Evolutionary conservation across 1,284 basidiomycete species (phyloP).

Genomic region (Ustilago curta): DNA sequence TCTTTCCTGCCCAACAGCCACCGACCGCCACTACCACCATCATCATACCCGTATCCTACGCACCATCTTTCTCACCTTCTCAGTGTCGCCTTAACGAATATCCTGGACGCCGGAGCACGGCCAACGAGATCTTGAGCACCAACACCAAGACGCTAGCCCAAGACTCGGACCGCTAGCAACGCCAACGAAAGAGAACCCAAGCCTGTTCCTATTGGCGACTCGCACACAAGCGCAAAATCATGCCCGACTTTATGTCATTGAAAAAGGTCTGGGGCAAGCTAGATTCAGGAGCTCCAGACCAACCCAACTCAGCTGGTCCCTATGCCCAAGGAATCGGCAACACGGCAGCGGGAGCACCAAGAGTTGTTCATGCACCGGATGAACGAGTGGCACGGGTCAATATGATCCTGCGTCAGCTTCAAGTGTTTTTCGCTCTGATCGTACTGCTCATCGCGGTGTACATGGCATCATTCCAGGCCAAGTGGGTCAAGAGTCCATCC

Average conservation of each 20-base stretch:
- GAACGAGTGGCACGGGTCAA: slow-evolving; percentile 39
- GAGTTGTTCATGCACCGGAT: slow-evolving; percentile 22
- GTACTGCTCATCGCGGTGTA: slow-evolving; percentile 57
- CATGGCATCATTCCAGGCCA: slow-evolving; percentile 55
- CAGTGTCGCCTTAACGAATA: background rate
- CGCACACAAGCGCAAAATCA: slow-evolving; percentile 7
- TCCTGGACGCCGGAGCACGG: background rate
- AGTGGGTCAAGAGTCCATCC: slow-evolving; percentile 58
- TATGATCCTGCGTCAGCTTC: slow-evolving; percentile 39
- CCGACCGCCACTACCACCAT: slow-evolving; percentile 8
- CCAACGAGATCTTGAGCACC: background rate
- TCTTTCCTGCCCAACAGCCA: slow-evolving; percentile 4
- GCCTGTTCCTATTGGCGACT: background rate
- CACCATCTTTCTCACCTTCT: background rate
- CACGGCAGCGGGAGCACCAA: slow-evolving; percentile 9
- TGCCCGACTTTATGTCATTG: slow-evolving; percentile 55
- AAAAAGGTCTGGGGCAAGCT: slow-evolving; percentile 51
- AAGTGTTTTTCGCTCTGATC: slow-evolving; percentile 50
- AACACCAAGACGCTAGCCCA: background rate
- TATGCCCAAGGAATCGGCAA: slow-evolving; percentile 43
- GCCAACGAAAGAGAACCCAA: background rate
- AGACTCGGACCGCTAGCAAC: background rate
- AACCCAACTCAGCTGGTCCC: slow-evolving; percentile 11
- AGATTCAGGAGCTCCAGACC: slow-evolving; percentile 24
- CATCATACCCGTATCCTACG: background rate